Evolutionary conservation across 108 stramenopile species (phyloP), one percentile per base, ranked within the genome.

Genomic region (Craspedostauros australis): DNA sequence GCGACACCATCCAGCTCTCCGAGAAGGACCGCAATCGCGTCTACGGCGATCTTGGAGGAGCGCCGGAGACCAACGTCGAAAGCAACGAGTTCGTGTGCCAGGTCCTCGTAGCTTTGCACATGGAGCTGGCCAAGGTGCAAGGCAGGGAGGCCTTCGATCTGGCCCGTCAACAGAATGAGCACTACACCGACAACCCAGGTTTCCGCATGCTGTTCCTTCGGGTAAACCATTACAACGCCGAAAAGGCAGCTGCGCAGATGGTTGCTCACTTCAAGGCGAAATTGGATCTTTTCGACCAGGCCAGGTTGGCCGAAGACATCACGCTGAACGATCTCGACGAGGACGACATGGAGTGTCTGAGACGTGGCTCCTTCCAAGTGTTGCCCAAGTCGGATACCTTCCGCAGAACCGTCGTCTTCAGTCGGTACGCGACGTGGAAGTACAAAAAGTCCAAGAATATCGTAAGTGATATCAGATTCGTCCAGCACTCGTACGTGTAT

Each of bases 401-500:
- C 12, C 58, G 66, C 2, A 32, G 66, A 14, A 41, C 50, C 19
- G 51, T 68, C 58, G 25, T 68, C 11, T 68, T 53, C 47, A n/a
- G n/a, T n/a, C n/a, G n/a, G n/a, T n/a, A n/a, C n/a, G n/a, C n/a
- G n/a, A n/a, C n/a, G n/a, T n/a, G n/a, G n/a, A n/a, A n/a, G n/a
- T n/a, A n/a, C n/a, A n/a, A n/a, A n/a, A n/a, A 22, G n/a, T 39
- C 44, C 48, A 43, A 54, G n/a, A 66, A 66, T 40, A 66, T 66
- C 56, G n/a, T n/a, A n/a, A n/a, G n/a, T n/a, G n/a, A n/a, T n/a
- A n/a, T n/a, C n/a, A n/a, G n/a, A n/a, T n/a, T n/a, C n/a, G n/a
- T n/a, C n/a, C n/a, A n/a, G n/a, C n/a, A n/a, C n/a, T n/a, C n/a
- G n/a, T n/a, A n/a, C n/a, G n/a, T n/a, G n/a, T n/a, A n/a, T n/a